Conservation (phyloP, 2,329 filamentous ascomycete species). For the Bipolaris oryzae region DNA sequence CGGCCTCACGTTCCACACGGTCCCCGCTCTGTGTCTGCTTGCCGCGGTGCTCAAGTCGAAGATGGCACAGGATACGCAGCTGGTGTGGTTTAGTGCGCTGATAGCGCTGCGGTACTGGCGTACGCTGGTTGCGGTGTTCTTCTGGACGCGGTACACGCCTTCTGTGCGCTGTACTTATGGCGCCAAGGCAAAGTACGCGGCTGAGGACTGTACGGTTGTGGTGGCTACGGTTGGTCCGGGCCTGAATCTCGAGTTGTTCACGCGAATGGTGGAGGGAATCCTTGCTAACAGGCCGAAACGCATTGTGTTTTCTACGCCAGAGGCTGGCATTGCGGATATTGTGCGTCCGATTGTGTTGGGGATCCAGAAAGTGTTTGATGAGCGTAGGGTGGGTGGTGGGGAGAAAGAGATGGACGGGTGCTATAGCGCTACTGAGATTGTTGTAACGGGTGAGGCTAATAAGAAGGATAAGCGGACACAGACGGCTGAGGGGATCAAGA, state of each 20-base stretch:
- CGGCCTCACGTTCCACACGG: constrained; percentile 18
- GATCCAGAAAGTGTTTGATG: constrained; percentile 3
- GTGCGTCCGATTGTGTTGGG: constrained; percentile 6
- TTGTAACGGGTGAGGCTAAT: constrained; percentile 10
- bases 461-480: constrained; percentile 31
- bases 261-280: constrained; percentile 19
- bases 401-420: no score
- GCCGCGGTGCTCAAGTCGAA: constrained; percentile 8
- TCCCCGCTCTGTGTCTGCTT: constrained; percentile 14
- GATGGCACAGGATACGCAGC: not conserved
- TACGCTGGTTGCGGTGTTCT: constrained; percentile 21
- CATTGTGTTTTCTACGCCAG: constrained; percentile 29
- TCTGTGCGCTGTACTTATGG: not conserved
- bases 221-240: constrained; percentile 27
- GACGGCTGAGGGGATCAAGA: constrained; percentile 14
- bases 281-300: constrained; percentile 20
- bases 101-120: constrained; percentile 31
- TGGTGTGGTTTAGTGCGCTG: constrained; percentile 21
- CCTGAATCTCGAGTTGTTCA: constrained; percentile 11
- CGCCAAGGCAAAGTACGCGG: not conserved
- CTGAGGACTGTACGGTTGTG: constrained; percentile 26
- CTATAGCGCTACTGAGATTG: constrained; percentile 6
- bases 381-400: not conserved
- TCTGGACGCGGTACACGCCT: constrained; percentile 25
- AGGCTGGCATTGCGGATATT: not conserved